A percentile compares a stretch with the other conserved stretches of the same genome.
Conservation (phyloP, 345 rosid genomes). For the Populus pruinosa region DNA sequence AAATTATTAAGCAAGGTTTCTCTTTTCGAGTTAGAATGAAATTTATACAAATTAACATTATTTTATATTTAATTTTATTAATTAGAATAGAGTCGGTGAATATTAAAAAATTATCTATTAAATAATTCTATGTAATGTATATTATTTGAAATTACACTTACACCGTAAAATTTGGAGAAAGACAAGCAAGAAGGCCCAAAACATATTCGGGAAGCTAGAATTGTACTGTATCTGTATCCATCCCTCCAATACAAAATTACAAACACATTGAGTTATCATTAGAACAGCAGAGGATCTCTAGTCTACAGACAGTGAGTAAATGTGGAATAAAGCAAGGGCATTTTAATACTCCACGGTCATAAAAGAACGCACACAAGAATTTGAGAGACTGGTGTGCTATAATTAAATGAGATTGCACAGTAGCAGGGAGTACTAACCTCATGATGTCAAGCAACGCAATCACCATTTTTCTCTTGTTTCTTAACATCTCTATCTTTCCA, state of each 20-base stretch:
- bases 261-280: not conserved
- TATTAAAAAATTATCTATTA: too few species aligned
- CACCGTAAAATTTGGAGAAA: not conserved
- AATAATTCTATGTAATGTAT: too few species aligned
- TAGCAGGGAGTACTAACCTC: conserved; percentile 24
- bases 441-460: conserved; percentile 53
- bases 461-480: conserved; percentile 41
- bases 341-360: conserved; percentile 10
- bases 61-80: too few species aligned
- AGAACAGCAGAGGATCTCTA: not conserved
- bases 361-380: conserved; percentile 9
- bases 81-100: too few species aligned
- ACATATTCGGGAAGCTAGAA: not conserved
- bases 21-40: too few species aligned
- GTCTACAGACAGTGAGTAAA: conserved; percentile 8
- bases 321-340: conserved; percentile 18
- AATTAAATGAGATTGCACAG: conserved; percentile 37
- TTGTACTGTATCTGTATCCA: not conserved
- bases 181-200: not conserved
- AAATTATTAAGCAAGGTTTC: too few species aligned
- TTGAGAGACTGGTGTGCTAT: conserved; percentile 13
- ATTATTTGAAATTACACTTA: too few species aligned
- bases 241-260: not conserved
- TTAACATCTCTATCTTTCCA: conserved; percentile 41
- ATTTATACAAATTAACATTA: too few species aligned